Evolutionary conservation across 2,329 filamentous ascomycete genomes (phyloP).

Genomic region (Monilinia aucupariae): DNA sequence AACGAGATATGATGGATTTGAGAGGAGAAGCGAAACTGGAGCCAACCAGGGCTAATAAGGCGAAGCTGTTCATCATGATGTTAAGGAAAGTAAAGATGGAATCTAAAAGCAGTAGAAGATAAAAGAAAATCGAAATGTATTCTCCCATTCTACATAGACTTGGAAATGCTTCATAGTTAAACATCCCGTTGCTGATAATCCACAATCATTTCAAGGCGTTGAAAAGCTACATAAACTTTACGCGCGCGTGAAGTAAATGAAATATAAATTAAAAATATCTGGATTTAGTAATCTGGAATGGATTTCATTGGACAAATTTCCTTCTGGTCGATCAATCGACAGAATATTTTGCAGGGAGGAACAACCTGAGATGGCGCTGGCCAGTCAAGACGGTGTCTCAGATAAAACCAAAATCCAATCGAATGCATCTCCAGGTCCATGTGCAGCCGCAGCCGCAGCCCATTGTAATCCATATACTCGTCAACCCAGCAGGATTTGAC

Average conservation of each 20-base stretch:
- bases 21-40: constrained; percentile 12
- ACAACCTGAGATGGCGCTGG: background rate
- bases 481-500: too few relatives aligned
- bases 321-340: background rate
- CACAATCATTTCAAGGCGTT: background rate
- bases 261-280: background rate
- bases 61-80: background rate
- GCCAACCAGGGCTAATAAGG: constrained; percentile 12
- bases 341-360: background rate
- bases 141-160: background rate
- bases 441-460: too few relatives aligned
- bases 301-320: background rate
- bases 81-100: background rate
- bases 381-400: constrained; percentile 9
- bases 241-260: background rate
- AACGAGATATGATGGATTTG: background rate
- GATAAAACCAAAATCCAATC: background rate
- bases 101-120: background rate
- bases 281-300: background rate
- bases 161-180: background rate
- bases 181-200: background rate
- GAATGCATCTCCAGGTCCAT: background rate
- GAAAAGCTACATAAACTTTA: too few relatives aligned
- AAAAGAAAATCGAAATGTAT: background rate
- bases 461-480: too few relatives aligned